Base-by-base conservation (phyloP, 306 rosid genomes). In the Morella rubra region DNA sequence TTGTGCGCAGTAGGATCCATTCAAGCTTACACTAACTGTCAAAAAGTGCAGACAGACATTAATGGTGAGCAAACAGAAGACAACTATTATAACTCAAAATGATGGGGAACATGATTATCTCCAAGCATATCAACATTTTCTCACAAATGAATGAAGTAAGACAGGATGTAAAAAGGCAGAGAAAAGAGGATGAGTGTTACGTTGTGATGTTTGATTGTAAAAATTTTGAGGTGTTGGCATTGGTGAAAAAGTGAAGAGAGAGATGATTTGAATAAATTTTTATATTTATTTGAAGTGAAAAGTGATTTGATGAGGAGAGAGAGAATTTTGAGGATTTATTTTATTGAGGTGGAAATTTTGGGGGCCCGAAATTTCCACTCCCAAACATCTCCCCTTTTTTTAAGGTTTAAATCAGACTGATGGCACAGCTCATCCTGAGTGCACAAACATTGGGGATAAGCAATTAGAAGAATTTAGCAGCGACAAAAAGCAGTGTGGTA, bases 401-500 rank as follows among this genome's bases (percentile, higher is more conserved):
- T 0, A 66, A 18, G 16, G 15, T 42, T 66, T 24, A 42, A 27
- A 42, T 66, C 71, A 18, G 18, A 20, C 41, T 59, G 65, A 32
- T 32, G 37, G 37, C 37, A 32, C 41, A 24, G 41, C 13, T 9
- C 14, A 59, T 0, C 41, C 11, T 59, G 13, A 20, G 14, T 24
- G 65, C 22, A 24, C 41, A 59, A 27, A 9, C 9, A 2, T 20
- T 24, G 65, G 27, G 27, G 27, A 24, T 22, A 24, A 19, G 4
- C 22, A 11, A 8, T 20, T 8, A 52, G 7, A 52, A 45, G 44
- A 37, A 59, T 82, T 74, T 11, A 90, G 51, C 89, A 27, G 86
- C 83, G 66, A 72, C 73, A 64, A 88, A 81, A 83, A 66, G 69
- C 71, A 77, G 81, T 16, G 56, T 71, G 10, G 73, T 79, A 92